A percentile compares a stretch with the other conserved stretches of the same genome.
Conservation (phyloP, 805 yeast genomes). For the Brettanomyces custersianus region DNA sequence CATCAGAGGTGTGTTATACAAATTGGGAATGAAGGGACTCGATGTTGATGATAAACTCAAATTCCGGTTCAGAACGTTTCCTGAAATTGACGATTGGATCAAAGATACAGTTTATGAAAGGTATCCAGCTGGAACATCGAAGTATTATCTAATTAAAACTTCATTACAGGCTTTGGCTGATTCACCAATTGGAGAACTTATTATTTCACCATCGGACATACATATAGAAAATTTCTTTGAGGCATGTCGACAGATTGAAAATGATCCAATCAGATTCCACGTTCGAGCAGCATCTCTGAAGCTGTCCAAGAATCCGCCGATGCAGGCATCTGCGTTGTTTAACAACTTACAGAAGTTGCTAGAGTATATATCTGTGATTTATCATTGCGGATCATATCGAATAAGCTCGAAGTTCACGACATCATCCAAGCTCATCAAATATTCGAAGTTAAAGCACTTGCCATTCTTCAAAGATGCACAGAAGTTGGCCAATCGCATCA, state of each 20-base stretch:
- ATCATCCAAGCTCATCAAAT: conserved; percentile 16
- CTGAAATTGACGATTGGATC: conserved; percentile 32
- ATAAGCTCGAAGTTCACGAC: conserved; percentile 6
- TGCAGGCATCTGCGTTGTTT: conserved; percentile 9
- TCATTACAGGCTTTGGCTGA: conserved; percentile 28
- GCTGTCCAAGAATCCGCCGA: conserved; percentile 12
- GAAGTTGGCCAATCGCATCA: conserved; percentile 5
- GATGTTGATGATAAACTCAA: conserved; percentile 24
- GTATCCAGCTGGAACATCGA: conserved; percentile 47
- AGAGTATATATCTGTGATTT: conserved; percentile 12
- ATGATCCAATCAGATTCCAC: conserved; percentile 40
- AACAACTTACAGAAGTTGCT: conserved; percentile 9
- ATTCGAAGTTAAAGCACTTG: conserved; percentile 8
- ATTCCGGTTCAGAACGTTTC: conserved; percentile 30
- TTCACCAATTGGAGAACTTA: conserved; percentile 27
- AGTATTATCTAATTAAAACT: conserved; percentile 33
- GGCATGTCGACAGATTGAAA: conserved; percentile 36
- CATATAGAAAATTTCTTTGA: conserved; percentile 26
- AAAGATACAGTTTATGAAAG: conserved; percentile 32
- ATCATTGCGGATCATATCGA: conserved; percentile 17
- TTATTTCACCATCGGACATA: conserved; percentile 27
- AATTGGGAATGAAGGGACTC: conserved; percentile 31
- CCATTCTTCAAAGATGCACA: conserved; percentile 5
- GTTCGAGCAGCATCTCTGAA: conserved; percentile 24
- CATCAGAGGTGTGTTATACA: conserved; percentile 37